phyloP scores from a whole-genome alignment of 345 rosid genomes.

The Gossypium bickii region DNA sequence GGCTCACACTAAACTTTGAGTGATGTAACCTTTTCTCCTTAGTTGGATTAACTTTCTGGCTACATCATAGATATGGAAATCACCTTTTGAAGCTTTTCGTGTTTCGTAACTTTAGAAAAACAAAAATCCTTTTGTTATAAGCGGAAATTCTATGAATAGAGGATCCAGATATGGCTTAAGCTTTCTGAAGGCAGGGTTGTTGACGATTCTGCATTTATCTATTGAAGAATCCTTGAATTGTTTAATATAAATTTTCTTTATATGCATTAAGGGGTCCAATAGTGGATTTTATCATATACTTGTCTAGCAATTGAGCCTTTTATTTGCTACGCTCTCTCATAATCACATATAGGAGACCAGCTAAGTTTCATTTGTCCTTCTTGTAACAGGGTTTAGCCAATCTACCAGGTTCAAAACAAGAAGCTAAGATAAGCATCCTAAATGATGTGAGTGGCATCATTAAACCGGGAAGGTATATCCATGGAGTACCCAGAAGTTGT shows the following conservation, averaged over 20 bases:
- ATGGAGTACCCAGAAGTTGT: not conserved
- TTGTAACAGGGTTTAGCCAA: not conserved
- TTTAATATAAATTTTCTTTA: no score
- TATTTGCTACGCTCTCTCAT: not conserved
- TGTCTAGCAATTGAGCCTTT: not conserved
- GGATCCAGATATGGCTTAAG: no score
- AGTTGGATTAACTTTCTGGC: constrained; percentile 1
- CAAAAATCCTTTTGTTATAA: no score
- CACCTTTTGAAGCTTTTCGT: no score
- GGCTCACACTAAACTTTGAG: no score
- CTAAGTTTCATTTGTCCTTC: not conserved
- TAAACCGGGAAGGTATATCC: constrained; percentile 47
- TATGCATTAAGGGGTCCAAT: not conserved
- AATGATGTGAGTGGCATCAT: constrained; percentile 56
- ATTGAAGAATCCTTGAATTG: no score
- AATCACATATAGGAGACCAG: not conserved
- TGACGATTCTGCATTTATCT: no score
- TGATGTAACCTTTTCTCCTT: no score
- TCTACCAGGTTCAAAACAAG: constrained; percentile 20
- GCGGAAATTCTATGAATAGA: no score
- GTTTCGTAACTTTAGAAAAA: no score
- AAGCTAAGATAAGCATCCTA: constrained; percentile 45
- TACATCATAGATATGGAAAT: not conserved
- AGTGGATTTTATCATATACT: not conserved
- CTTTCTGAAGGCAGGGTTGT: no score